phyloP scores from a whole-genome alignment of 2,329 filamentous ascomycete species.

The Fusarium tupiense region DNA sequence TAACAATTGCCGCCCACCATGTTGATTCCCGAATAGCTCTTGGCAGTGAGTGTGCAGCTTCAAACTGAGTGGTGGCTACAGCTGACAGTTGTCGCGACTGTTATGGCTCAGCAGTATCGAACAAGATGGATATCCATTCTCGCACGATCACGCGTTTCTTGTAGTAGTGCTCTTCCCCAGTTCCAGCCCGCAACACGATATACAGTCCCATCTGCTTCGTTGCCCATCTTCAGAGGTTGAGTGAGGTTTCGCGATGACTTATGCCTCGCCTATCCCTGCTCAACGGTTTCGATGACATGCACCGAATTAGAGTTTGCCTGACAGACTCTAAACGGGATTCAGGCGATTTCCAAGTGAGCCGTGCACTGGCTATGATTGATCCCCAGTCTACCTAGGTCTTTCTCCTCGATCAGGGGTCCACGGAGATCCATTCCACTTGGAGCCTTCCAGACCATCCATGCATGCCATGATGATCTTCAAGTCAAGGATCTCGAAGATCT shows the following conservation, averaged over 20 bases:
- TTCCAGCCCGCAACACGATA: background rate
- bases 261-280: background rate
- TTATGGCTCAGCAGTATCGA: constrained; percentile 55
- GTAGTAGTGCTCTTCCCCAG: background rate
- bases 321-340: background rate
- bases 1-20: constrained; percentile 21
- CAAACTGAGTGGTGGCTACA: background rate
- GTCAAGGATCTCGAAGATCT: constrained; percentile 53
- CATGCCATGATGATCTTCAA: constrained; percentile 48
- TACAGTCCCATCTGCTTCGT: background rate
- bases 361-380: background rate
- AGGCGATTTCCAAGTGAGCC: background rate
- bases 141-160: background rate
- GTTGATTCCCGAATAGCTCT: constrained; percentile 12
- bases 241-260: background rate
- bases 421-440: constrained; percentile 46
- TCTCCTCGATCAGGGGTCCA: constrained; percentile 40
- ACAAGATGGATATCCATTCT: background rate
- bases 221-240: background rate
- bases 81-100: background rate
- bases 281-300: background rate
- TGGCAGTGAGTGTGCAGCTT: background rate
- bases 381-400: constrained; percentile 58
- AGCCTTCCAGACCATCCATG: constrained; percentile 49
- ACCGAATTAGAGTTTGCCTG: constrained; percentile 7